phyloP scores from a whole-genome alignment of 1,139 yeast genomes.

The Geotrichum cucujoidarum region DNA sequence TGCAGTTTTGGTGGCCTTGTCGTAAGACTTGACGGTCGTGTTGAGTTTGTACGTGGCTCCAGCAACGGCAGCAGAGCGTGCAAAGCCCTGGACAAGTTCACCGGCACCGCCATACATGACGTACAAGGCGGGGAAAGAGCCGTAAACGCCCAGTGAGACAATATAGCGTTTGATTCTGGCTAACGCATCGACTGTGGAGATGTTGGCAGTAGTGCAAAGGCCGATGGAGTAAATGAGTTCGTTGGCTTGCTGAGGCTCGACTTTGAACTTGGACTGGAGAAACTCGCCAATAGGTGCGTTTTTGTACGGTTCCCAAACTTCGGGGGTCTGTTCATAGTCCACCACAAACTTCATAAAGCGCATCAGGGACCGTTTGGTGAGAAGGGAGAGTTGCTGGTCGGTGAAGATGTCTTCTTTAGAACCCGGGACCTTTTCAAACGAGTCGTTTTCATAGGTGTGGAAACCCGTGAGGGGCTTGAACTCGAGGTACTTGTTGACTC shows the following conservation, averaged over 20 bases:
- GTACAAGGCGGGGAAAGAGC: conserved; percentile 86
- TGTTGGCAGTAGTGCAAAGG: conserved; percentile 55
- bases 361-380: conserved; percentile 83
- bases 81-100: conserved; percentile 92
- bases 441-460: conserved; percentile 88
- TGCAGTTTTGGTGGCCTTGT: conserved; percentile 62
- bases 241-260: conserved; percentile 67
- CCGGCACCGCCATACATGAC: conserved; percentile 97
- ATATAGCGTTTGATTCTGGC: conserved; percentile 78
- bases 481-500: conserved; percentile 88
- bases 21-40: conserved; percentile 58
- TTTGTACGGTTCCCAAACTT: conserved; percentile 52
- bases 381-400: conserved; percentile 69
- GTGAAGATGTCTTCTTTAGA: conserved; percentile 93
- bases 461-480: conserved; percentile 84
- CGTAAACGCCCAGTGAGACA: conserved; percentile 85
- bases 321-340: conserved; percentile 48
- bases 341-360: conserved; percentile 85
- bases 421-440: conserved; percentile 73
- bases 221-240: conserved; percentile 87
- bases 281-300: conserved; percentile 56
- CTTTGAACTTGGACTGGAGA: conserved; percentile 57
- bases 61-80: conserved; percentile 97
- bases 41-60: conserved; percentile 89
- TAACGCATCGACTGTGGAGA: conserved; percentile 68